Evolutionary conservation across 148 eudicot species (phyloP).

Genomic region (Fallopia convolvulus): DNA sequence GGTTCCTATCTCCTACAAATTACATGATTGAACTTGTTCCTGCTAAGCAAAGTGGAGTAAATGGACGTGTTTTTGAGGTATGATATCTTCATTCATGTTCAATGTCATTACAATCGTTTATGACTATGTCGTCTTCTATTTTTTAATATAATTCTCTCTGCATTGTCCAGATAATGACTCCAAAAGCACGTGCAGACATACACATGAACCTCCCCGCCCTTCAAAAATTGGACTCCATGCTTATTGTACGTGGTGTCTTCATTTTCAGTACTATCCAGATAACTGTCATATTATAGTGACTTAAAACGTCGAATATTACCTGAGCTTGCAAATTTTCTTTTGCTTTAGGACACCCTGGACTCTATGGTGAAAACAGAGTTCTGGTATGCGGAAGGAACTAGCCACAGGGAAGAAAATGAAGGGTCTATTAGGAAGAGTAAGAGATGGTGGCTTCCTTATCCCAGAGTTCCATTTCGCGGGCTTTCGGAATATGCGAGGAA

Average conservation of each 20-base stretch:
- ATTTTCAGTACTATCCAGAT: slow-evolving; percentile 10
- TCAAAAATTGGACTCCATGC: slow-evolving; percentile 82
- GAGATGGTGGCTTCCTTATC: slow-evolving; percentile 97
- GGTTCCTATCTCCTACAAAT: slow-evolving; percentile 88
- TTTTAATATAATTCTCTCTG: not conserved
- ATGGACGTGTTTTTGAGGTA: slow-evolving; percentile 81
- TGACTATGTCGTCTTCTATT: not conserved
- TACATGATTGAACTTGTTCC: slow-evolving; percentile 95
- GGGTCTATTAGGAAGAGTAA: slow-evolving; percentile 55
- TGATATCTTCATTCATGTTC: not conserved
- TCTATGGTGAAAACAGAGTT: slow-evolving; percentile 75
- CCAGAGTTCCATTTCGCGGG: slow-evolving; percentile 72
- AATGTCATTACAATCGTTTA: not conserved
- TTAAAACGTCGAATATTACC: not conserved
- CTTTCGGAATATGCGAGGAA: slow-evolving; percentile 69
- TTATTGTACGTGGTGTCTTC: slow-evolving; percentile 58
- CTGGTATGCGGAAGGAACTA: slow-evolving; percentile 85
- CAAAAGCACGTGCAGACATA: slow-evolving; percentile 75
- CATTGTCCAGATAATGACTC: slow-evolving; percentile 66
- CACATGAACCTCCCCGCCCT: slow-evolving; percentile 82
- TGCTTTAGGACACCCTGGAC: slow-evolving; percentile 69
- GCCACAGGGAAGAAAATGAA: slow-evolving; percentile 58
- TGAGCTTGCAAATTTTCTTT: not conserved
- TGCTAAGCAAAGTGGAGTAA: slow-evolving; percentile 55
- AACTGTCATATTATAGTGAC: not conserved